Conservation (phyloP, 2,329 filamentous ascomycete genomes). For the Penicillium sp. region DNA sequence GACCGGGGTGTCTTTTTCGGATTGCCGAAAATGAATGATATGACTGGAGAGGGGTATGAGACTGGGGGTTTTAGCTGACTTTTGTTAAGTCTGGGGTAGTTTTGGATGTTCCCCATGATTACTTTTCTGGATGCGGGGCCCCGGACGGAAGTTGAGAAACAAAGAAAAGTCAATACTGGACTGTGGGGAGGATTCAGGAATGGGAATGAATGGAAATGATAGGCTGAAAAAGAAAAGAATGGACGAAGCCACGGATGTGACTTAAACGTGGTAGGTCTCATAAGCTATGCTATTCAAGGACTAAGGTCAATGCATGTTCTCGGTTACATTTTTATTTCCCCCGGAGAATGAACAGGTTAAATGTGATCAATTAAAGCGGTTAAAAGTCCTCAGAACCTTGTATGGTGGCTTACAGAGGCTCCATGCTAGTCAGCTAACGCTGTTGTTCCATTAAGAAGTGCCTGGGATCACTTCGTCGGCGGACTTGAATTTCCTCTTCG, state of each 20-base stretch:
- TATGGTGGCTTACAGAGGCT: too few species aligned
- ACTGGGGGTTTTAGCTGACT: neutral
- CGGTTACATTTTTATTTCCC: neutral
- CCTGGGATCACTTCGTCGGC: too few species aligned
- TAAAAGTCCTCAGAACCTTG: too few species aligned
- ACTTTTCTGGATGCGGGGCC: conserved; percentile 1
- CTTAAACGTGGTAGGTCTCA: neutral
- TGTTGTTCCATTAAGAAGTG: too few species aligned
- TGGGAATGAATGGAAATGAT: neutral
- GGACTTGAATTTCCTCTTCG: too few species aligned
- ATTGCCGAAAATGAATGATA: neutral
- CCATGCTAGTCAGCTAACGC: too few species aligned
- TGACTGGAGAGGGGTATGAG: neutral
- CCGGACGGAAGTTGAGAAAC: neutral
- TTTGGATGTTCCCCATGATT: neutral
- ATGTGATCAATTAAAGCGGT: too few species aligned
- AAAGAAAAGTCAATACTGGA: neutral
- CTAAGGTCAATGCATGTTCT: neutral
- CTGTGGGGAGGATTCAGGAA: neutral
- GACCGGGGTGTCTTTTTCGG: neutral
- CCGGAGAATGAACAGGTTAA: neutral
- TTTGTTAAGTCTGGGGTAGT: neutral
- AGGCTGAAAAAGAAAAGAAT: neutral
- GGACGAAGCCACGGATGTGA: neutral
- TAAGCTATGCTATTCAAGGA: neutral